phyloP scores from a whole-genome alignment of 169 alveolate species.

The Toxoplasma gondii region DNA sequence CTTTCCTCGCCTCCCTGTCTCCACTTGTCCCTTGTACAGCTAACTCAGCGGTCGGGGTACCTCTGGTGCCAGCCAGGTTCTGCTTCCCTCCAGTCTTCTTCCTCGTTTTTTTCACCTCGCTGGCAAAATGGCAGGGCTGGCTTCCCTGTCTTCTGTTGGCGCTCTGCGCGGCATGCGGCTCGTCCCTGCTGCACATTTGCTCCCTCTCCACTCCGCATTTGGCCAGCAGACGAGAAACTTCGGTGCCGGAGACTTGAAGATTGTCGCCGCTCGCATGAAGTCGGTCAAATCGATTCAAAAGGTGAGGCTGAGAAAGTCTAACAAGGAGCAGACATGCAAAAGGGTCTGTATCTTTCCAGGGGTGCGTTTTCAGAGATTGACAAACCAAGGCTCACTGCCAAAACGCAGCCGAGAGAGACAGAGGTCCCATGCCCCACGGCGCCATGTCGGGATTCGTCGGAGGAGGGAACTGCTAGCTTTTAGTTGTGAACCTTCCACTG shows the following conservation, averaged over 20 bases:
- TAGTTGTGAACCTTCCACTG: too few species aligned
- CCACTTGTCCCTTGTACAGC: not conserved
- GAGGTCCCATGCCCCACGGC: too few species aligned
- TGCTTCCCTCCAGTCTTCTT: not conserved
- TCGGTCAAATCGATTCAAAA: conserved; percentile 93
- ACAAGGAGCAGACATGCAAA: not conserved
- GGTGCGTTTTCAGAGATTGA: too few species aligned
- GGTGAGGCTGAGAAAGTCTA: conserved; percentile 77
- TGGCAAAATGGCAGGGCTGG: conserved; percentile 9
- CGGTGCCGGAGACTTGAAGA: conserved; percentile 69
- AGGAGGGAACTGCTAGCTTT: too few species aligned
- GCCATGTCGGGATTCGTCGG: too few species aligned
- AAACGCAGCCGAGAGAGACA: too few species aligned
- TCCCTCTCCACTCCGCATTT: not conserved
- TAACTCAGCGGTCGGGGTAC: not conserved
- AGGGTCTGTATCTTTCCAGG: not conserved
- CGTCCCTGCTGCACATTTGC: not conserved
- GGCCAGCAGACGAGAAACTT: conserved; percentile 55
- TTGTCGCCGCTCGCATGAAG: conserved; percentile 89
- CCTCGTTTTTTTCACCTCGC: not conserved
- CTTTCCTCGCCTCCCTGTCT: not conserved
- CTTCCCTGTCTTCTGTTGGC: not conserved
- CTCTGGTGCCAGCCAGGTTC: too few species aligned
- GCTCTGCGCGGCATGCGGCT: not conserved
- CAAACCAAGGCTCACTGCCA: too few species aligned